Evolutionary conservation across 495 filamentous ascomycete species (phyloP).

Genomic region (Hypoxylon subgilvum): DNA sequence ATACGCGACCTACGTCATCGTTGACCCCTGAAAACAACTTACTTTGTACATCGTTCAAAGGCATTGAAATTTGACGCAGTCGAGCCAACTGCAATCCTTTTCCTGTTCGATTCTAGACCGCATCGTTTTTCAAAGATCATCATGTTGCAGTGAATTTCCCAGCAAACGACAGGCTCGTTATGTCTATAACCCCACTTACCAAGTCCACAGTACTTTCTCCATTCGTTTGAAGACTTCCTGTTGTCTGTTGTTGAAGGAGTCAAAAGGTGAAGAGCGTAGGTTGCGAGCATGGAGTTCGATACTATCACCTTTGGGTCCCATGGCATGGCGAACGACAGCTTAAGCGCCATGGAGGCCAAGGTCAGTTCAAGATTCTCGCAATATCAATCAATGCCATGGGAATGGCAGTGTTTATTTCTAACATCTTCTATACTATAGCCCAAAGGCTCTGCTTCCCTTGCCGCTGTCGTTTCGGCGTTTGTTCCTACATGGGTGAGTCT

Average conservation of each 20-base stretch:
- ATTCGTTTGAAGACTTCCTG: neutral
- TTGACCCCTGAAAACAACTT: too few relatives aligned
- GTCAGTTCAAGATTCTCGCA: neutral
- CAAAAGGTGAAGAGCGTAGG: neutral
- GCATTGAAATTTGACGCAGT: too few relatives aligned
- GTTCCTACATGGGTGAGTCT: slow-evolving; percentile 39
- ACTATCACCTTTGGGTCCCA: neutral
- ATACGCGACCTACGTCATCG: too few relatives aligned
- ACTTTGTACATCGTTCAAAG: too few relatives aligned
- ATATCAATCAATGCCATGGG: neutral
- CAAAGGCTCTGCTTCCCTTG: slow-evolving; percentile 38
- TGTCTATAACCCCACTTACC: neutral
- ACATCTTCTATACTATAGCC: slow-evolving; percentile 26
- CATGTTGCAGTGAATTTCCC: neutral
- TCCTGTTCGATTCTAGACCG: too few relatives aligned
- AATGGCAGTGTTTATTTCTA: neutral
- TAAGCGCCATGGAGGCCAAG: slow-evolving; percentile 4
- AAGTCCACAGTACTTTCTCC: neutral
- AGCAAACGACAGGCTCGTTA: neutral
- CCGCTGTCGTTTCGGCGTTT: slow-evolving; percentile 36
- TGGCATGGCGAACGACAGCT: neutral
- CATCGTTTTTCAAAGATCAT: neutral
- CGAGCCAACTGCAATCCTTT: too few relatives aligned
- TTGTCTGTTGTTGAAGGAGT: too few relatives aligned
- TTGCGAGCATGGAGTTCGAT: neutral